Percentiles rank a stretch among this genome's conserved stretches.
Conservation (phyloP, 2,329 filamentous ascomycete species). For the Catunica adiposa region DNA sequence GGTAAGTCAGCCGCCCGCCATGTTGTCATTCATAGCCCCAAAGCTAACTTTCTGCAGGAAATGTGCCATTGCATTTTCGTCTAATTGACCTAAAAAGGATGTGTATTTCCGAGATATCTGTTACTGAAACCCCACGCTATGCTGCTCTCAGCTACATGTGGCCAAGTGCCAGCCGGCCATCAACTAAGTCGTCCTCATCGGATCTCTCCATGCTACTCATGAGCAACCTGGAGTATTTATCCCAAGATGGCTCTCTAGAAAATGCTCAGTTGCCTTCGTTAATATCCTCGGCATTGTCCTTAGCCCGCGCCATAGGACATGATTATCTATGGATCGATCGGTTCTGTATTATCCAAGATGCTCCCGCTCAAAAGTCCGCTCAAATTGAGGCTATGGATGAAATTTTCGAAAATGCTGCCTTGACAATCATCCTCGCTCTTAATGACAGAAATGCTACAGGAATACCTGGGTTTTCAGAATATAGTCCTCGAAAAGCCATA, state of each 20-base stretch:
- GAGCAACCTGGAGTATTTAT: not conserved
- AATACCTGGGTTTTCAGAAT: constrained; percentile 1
- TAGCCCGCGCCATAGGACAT: not conserved
- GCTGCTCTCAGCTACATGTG: constrained; percentile 7
- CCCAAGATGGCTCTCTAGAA: not conserved
- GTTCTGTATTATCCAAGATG: constrained; percentile 6
- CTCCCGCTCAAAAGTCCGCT: not conserved
- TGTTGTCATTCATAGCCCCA: not conserved
- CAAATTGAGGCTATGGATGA: constrained; percentile 8
- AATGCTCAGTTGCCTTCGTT: not conserved
- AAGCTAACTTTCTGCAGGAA: not conserved
- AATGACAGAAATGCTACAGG: not conserved
- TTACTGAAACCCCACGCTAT: not conserved
- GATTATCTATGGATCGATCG: constrained; percentile 6
- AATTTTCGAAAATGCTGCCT: constrained; percentile 1
- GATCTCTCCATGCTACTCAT: not conserved
- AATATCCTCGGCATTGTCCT: not conserved
- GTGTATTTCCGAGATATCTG: not conserved
- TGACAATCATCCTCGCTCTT: constrained; percentile 5
- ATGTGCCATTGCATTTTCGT: not conserved
- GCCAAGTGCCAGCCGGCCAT: not conserved
- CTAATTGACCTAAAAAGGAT: constrained; percentile 4
- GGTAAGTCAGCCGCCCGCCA: not conserved
- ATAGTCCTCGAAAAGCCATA: not conserved
- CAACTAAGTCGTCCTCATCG: not conserved